A percentile compares a stretch with the other conserved stretches of the same genome.
phyloP scores from a whole-genome alignment of 163 green algal species.

The Scenedesmus sp. region DNA sequence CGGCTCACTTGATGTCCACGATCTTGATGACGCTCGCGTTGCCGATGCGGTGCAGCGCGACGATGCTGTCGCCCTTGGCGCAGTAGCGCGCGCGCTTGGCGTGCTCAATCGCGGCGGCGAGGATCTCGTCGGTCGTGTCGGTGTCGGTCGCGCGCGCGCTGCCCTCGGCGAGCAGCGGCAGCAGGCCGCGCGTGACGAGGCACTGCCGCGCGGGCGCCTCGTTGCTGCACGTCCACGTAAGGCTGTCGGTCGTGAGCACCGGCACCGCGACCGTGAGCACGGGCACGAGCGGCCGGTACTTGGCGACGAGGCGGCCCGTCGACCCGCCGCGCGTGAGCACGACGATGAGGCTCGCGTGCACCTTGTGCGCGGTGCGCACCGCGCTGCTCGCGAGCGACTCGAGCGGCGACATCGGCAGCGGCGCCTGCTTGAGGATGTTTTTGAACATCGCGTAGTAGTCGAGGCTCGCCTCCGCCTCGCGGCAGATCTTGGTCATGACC shows the following conservation, averaged over 20 bases:
- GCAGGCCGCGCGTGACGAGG: conserved; percentile 86
- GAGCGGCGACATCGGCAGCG: conserved; percentile 93
- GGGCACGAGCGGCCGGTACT: conserved; percentile 94
- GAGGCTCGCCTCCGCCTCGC: conserved; percentile 91
- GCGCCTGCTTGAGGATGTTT: conserved; percentile 89
- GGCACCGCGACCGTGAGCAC: conserved; percentile 95
- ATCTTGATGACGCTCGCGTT: conserved; percentile 98
- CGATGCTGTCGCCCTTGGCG: conserved; percentile 86
- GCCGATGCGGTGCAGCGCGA: conserved; percentile 96
- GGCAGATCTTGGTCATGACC: conserved; percentile 96
- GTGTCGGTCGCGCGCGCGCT: conserved; percentile 87
- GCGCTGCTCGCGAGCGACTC: conserved; percentile 95
- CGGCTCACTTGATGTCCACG: conserved; percentile 65
- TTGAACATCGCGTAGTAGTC: conserved; percentile 97
- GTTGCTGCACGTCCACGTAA: conserved; percentile 92
- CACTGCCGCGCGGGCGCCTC: conserved; percentile 78
- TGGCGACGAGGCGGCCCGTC: conserved; percentile 94
- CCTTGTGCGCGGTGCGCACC: conserved; percentile 96
- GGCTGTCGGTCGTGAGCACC: conserved; percentile 79
- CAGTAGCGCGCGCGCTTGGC: conserved; percentile 83
- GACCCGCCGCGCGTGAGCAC: conserved; percentile 91
- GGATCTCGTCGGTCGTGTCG: conserved; percentile 97
- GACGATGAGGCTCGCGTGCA: conserved; percentile 91
- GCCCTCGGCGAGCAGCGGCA: conserved; percentile 95
- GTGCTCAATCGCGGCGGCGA: conserved; percentile 84